phyloP scores from a whole-genome alignment of 2,329 filamentous ascomycete genomes.

The Pseudogymnoascus sp. region DNA sequence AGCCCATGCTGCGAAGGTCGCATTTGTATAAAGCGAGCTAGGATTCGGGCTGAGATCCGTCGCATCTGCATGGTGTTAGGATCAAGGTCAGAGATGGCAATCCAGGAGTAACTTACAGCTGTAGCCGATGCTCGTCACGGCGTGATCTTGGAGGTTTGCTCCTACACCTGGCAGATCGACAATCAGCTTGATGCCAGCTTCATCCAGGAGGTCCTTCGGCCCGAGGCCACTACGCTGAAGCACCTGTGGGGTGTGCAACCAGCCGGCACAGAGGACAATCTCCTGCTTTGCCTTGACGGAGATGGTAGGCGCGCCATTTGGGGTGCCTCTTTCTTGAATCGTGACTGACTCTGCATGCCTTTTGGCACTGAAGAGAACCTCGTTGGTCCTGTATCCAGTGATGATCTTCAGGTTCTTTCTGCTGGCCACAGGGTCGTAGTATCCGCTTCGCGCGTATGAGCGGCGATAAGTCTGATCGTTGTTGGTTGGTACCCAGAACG shows the following conservation, averaged over 20 bases:
- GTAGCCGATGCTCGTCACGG: slow-evolving; percentile 12
- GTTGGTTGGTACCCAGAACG: slow-evolving; percentile 33
- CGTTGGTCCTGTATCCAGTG: slow-evolving; percentile 14
- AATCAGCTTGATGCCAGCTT: slow-evolving; percentile 29
- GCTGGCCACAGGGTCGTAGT: slow-evolving; percentile 30
- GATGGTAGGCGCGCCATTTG: background rate
- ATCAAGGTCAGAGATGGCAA: background rate
- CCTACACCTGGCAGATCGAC: slow-evolving; percentile 38
- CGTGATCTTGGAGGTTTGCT: slow-evolving; percentile 31
- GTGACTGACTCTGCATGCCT: slow-evolving; percentile 18
- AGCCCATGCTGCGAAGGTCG: slow-evolving; percentile 30
- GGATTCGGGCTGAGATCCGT: slow-evolving; percentile 14
- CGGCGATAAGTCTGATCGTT: slow-evolving; percentile 23
- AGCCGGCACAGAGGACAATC: slow-evolving; percentile 32
- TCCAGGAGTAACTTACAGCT: background rate
- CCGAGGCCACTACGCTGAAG: slow-evolving; percentile 24
- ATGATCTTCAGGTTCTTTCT: slow-evolving; percentile 23
- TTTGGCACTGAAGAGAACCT: slow-evolving; percentile 26
- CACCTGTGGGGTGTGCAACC: slow-evolving; percentile 22
- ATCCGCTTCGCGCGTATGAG: slow-evolving; percentile 35
- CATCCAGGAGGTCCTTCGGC: slow-evolving; percentile 25
- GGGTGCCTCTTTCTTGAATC: background rate
- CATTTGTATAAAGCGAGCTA: slow-evolving; percentile 23
- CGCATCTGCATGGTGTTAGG: background rate
- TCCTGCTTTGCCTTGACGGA: slow-evolving; percentile 25